Base-by-base conservation (phyloP, 2,329 filamentous ascomycete species). In the Shiraia sp. region DNA sequence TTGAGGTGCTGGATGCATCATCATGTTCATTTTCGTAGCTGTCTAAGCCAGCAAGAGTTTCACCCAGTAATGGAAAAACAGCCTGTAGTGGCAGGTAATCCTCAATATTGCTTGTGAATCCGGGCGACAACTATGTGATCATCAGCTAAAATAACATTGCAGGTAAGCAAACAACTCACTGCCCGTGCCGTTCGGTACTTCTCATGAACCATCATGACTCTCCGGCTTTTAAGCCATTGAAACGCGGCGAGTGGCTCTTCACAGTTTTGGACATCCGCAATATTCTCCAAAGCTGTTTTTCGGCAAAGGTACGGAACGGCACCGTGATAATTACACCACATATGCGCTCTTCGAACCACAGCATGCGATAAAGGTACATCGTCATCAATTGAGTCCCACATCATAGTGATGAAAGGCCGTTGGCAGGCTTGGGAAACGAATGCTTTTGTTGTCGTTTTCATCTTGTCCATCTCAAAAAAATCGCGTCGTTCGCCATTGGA, bases 401-500 rank as follows among this genome's bases (percentile, higher is more conserved):
- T 68, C 59, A 70, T 63, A 6, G 64, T 65, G n/a, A 57, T 47
- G 27, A 69, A 69, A 2, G 63, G 49, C 13, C 66, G 49, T 23
- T 68, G 48, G 33, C 64, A 68, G 10, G 66, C 60, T 37, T 70
- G 63, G 10, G 66, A 66, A 3, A 70, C 65, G 24, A 70, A 69
- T 2, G 59, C 61, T 39, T 66, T 67, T 9, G 63, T 66, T 1
- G 66, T 68, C 1, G 56, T 62, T 39, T 64, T 68, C 66, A 70
- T 68, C 42, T 67, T 70, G 33, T 68, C 66, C 65, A 70, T 68
- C 8, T 53, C 59, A 36, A 70, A 70, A 41, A 59, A 70, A 40
- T 70, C 66, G 37, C 66, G 45, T 9, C 61, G 59, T 37, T 69
- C 62, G 10, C 66, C 66, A 35, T 66, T 65, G 10, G 40, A 34